phyloP scores from a whole-genome alignment of 2,329 filamentous ascomycete genomes.

The Colletotrichum noveboracense region DNA sequence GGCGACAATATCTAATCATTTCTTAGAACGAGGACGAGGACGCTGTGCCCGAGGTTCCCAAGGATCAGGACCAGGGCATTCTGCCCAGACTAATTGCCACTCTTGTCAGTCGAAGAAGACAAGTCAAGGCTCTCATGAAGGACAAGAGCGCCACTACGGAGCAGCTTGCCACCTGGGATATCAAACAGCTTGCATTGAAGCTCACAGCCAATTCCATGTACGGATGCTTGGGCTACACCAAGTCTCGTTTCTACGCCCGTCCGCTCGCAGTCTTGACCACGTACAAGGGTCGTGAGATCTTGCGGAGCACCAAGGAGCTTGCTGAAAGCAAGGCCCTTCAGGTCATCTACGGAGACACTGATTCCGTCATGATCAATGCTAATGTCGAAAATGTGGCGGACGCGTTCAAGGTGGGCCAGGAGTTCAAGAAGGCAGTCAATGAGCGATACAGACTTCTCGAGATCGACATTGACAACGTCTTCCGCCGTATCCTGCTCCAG shows the following conservation, averaged over 20 bases:
- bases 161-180: slow-evolving; percentile 93
- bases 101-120: slow-evolving; percentile 84
- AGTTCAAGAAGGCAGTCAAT: slow-evolving; percentile 96
- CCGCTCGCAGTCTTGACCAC: slow-evolving; percentile 95
- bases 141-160: slow-evolving; percentile 85
- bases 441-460: slow-evolving; percentile 91
- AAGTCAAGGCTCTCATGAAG: slow-evolving; percentile 98
- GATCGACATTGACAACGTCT: slow-evolving; percentile 98
- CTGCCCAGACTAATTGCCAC: slow-evolving; percentile 90
- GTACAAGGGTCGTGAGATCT: slow-evolving; percentile 96
- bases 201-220: slow-evolving; percentile 99
- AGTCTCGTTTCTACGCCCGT: slow-evolving; percentile 95
- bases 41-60: slow-evolving; percentile 84
- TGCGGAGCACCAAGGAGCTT: slow-evolving; percentile 93
- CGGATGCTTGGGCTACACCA: slow-evolving; percentile 95
- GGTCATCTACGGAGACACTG: slow-evolving; percentile 98
- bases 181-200: slow-evolving; percentile 95
- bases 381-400: slow-evolving; percentile 94
- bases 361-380: slow-evolving; percentile 99
- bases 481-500: slow-evolving; percentile 89
- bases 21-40: slow-evolving; percentile 75
- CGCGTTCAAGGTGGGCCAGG: slow-evolving; percentile 87
- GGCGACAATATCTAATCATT: slow-evolving; percentile 30
- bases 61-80: slow-evolving; percentile 80
- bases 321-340: slow-evolving; percentile 90